phyloP scores from a whole-genome alignment of 1,284 basidiomycete genomes.

The Apiotrichum sp. region DNA sequence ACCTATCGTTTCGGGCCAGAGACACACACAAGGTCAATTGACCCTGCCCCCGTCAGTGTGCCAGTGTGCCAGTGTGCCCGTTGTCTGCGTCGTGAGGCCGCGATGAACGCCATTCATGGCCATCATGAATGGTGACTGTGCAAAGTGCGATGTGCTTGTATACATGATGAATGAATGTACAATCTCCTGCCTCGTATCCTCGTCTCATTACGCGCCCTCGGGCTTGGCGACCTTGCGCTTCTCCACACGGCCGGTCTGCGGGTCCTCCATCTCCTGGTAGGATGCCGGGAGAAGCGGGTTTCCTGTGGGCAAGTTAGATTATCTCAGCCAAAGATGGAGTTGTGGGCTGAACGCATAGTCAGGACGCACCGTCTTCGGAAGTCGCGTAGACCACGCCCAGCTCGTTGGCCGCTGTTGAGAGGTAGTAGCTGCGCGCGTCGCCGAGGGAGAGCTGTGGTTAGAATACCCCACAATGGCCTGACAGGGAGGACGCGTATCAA shows the following conservation, averaged over 20 bases:
- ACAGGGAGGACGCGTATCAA: not conserved
- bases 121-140: too few species aligned
- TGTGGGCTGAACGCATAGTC: not conserved
- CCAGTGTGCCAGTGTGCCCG: too few species aligned
- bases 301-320: slow-evolving; percentile 20
- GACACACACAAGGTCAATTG: too few species aligned
- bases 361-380: slow-evolving; percentile 41
- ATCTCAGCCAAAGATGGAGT: too few species aligned
- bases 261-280: slow-evolving; percentile 49
- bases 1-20: too few species aligned
- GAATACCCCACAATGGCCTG: not conserved
- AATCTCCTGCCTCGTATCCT: too few species aligned
- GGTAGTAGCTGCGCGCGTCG: slow-evolving; percentile 88
- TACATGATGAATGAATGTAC: too few species aligned
- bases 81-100: too few species aligned
- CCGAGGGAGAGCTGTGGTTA: slow-evolving; percentile 71
- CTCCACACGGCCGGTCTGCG: slow-evolving; percentile 43
- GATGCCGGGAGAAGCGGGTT: slow-evolving; percentile 43
- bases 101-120: too few species aligned
- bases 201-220: slow-evolving; percentile 24
- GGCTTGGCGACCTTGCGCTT: slow-evolving; percentile 48
- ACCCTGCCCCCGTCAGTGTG: too few species aligned
- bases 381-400: slow-evolving; percentile 57
- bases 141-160: too few species aligned
- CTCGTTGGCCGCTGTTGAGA: slow-evolving; percentile 89